Conservation (phyloP, 2,329 filamentous ascomycete species). For the Cercospora citrullina region DNA sequence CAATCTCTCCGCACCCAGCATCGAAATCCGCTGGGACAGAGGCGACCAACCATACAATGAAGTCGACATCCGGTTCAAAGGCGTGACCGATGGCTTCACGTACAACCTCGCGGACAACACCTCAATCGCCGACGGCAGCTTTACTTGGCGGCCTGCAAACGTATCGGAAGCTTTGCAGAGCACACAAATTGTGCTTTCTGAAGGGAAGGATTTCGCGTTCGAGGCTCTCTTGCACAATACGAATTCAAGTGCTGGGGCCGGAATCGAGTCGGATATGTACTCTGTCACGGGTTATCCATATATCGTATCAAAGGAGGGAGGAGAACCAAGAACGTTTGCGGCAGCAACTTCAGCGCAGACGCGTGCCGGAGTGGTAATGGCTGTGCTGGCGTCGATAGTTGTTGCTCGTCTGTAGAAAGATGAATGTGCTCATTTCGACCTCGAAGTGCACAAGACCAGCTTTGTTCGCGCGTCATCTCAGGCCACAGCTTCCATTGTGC, state of each 20-base stretch:
- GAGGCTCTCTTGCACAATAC: not conserved
- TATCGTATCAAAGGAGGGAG: not conserved
- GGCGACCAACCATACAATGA: not conserved
- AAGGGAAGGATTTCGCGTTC: not conserved
- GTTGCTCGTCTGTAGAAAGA: not conserved
- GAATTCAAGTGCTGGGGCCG: not conserved
- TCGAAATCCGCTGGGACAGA: not conserved
- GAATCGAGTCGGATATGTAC: not conserved
- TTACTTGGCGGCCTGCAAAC: conserved; percentile 4
- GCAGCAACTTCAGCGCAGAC: not conserved
- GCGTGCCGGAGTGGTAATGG: not conserved
- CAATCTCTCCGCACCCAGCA: not conserved
- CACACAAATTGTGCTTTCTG: not conserved
- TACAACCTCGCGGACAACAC: conserved; percentile 1
- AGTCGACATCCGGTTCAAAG: not conserved
- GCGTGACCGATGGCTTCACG: not conserved
- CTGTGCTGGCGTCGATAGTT: not conserved
- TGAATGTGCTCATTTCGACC: not conserved
- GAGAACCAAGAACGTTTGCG: not conserved
- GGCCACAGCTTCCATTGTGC: not conserved
- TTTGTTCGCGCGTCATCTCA: not conserved
- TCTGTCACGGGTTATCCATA: not conserved
- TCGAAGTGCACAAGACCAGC: not conserved
- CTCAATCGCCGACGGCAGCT: not conserved
- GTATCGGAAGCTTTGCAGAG: conserved; percentile 9